A percentile compares a stretch with the other conserved stretches of the same genome.
Evolutionary conservation across 2,329 filamentous ascomycete genomes (phyloP).

Genomic region (Pseudovirgaria hyperparasitica): DNA sequence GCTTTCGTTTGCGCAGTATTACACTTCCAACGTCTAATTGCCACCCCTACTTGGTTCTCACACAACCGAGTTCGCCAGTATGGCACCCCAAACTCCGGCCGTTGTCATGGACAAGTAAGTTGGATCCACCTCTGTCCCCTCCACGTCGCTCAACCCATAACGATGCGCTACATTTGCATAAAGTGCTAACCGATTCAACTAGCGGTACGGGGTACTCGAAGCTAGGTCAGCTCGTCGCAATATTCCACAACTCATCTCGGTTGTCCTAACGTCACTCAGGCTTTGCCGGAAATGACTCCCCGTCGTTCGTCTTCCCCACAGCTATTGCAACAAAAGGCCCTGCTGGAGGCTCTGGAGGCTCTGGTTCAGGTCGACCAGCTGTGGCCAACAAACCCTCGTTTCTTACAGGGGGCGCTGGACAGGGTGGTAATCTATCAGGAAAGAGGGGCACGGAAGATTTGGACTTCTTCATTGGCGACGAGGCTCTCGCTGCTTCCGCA

Average conservation of each 20-base stretch:
- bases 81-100: constrained; percentile 98
- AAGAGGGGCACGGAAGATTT: constrained; percentile 96
- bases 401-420: constrained; percentile 78
- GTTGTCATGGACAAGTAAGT: constrained; percentile 99
- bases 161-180: constrained; percentile 17
- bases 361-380: constrained; percentile 77
- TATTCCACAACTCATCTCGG: constrained; percentile 9
- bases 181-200: constrained; percentile 26
- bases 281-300: constrained; percentile 98
- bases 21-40: constrained; percentile 14
- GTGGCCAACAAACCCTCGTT: constrained; percentile 94
- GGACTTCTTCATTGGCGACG: constrained; percentile 98
- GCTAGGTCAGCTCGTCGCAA: constrained; percentile 56
- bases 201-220: constrained; percentile 99
- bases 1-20: constrained; percentile 18
- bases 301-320: constrained; percentile 97
- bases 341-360: constrained; percentile 54
- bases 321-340: constrained; percentile 91
- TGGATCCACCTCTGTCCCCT: constrained; percentile 13
- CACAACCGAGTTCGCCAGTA: constrained; percentile 31
- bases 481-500: constrained; percentile 70
- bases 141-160: constrained; percentile 15
- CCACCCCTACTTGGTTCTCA: constrained; percentile 13
- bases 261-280: constrained; percentile 42
- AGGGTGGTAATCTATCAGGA: constrained; percentile 66